phyloP scores from a whole-genome alignment of 352 stramenopile species.

The Globisporangium abappressorium region DNA sequence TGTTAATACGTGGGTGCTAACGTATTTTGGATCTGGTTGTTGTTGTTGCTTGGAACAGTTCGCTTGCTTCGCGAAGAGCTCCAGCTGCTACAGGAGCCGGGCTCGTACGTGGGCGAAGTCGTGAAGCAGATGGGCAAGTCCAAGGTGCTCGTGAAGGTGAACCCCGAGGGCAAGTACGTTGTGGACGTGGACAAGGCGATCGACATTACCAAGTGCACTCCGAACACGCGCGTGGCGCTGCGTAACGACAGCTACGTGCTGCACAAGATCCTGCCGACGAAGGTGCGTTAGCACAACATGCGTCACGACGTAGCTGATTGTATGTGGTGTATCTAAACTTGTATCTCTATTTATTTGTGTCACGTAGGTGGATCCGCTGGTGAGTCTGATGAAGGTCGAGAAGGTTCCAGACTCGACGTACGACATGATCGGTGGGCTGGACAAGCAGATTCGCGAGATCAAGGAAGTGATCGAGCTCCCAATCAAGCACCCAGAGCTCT shows the following conservation, averaged over 20 bases:
- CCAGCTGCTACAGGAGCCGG: conserved; percentile 97
- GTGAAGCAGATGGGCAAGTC: conserved; percentile 99
- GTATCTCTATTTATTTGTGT: not conserved
- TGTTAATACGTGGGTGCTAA: not conserved
- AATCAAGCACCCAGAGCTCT: conserved; percentile 99
- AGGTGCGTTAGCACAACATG: conserved; percentile 41
- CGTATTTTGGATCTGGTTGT: not conserved
- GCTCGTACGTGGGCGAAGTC: conserved; percentile 98
- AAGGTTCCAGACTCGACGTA: conserved; percentile 99
- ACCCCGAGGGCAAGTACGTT: conserved; percentile 99
- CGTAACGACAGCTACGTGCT: conserved; percentile 99
- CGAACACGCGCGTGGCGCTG: conserved; percentile 98
- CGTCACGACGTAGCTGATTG: not conserved
- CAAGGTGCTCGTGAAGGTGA: conserved; percentile 99
- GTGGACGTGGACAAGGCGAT: conserved; percentile 98
- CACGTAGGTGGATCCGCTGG: conserved; percentile 79
- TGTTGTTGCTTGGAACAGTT: conserved; percentile 52
- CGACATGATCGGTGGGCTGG: conserved; percentile 99
- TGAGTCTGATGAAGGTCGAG: conserved; percentile 97
- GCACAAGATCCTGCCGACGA: conserved; percentile 99
- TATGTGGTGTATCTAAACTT: not conserved
- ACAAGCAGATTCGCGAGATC: conserved; percentile 99
- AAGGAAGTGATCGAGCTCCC: conserved; percentile 99
- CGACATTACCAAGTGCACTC: conserved; percentile 95
- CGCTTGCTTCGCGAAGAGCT: conserved; percentile 98